Base-by-base conservation (phyloP, 805 yeast genomes). In the Candida schatavii region DNA sequence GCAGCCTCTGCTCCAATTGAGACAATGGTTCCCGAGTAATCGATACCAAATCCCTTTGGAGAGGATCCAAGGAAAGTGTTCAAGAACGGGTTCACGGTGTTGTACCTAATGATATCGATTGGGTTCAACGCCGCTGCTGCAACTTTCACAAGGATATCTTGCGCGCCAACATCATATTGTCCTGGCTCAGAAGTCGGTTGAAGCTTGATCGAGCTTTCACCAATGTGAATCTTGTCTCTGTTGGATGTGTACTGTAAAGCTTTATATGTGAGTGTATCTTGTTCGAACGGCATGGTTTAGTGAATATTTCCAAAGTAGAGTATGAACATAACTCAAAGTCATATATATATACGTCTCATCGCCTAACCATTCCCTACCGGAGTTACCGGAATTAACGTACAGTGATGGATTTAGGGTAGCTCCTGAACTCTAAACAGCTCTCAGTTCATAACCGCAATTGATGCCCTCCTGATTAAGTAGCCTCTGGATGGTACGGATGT, bases 41-140 rank as follows among this genome's bases (percentile, higher is more conserved):
- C 72, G 34, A 43, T 45, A 3, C 68, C 69, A 27, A 61, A 35
- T 2, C 68, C 65, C 22, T 52, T 51, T 7, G 51, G 10, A 3
- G 5, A 44, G 17, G 13, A 13, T 4, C 44, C 46, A 7, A 36
- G 20, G 31, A 45, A 41, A 26, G 14, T 30, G 13, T 40, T n/a
- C 11, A 51, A 19, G 25, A 45, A 40, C 4, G 50, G 39, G 2
- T 23, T 31, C 3, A 53, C 47, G 2, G 54, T 29, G 19, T 50
- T 45, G 26, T 59, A 50, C 41, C 62, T 26, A 14, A 58, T 30
- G 18, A 54, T 20, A 40, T 66, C 72, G 13, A 63, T 52, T 3
- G 70, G 70, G 42, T 66, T 66, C 41, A 66, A 56, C 1, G 68
- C 58, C 4, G 61, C 64, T 7, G 59, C 42, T 26, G 54, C 56